A percentile compares a stretch with the other conserved stretches of the same genome.
phyloP scores from a whole-genome alignment of 768 basidiomycete species.

The Boletus rubescentipes region DNA sequence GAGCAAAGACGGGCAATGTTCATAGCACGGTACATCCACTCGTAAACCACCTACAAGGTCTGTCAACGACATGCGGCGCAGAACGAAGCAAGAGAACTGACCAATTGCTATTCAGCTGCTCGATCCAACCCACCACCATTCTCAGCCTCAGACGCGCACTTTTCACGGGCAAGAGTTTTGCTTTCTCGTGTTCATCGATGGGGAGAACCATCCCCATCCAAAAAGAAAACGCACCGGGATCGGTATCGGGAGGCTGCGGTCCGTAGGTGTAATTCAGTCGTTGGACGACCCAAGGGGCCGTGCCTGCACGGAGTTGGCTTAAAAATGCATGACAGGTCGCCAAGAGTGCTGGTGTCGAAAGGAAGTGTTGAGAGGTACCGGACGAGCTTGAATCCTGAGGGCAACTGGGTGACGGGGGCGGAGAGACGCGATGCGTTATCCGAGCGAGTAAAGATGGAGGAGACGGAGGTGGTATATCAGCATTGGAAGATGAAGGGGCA shows the following conservation, averaged over 20 bases:
- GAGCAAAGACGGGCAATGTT: slow-evolving; percentile 2
- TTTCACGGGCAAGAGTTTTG: slow-evolving; percentile 81
- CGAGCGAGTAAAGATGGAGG: slow-evolving; percentile 18
- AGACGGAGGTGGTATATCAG: slow-evolving; percentile 2
- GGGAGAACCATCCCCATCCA: slow-evolving; percentile 91
- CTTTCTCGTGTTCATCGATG: slow-evolving; percentile 87
- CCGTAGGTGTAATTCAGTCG: slow-evolving; percentile 79
- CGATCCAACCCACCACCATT: slow-evolving; percentile 94
- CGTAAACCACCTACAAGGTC: slow-evolving; percentile 66
- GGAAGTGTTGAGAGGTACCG: neutral
- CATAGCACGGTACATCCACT: slow-evolving; percentile 62
- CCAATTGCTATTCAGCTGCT: slow-evolving; percentile 64
- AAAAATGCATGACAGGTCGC: slow-evolving; percentile 60
- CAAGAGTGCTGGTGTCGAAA: slow-evolving; percentile 39
- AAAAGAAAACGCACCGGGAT: slow-evolving; percentile 74
- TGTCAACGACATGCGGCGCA: slow-evolving; percentile 16
- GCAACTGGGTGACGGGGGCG: neutral
- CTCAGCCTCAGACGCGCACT: slow-evolving; percentile 75
- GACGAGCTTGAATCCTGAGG: slow-evolving; percentile 6
- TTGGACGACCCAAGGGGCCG: slow-evolving; percentile 92
- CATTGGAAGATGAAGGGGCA: slow-evolving; percentile 9
- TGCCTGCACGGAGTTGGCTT: slow-evolving; percentile 59
- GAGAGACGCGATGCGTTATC: slow-evolving; percentile 12
- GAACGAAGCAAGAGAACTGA: slow-evolving; percentile 28
- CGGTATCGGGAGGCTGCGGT: slow-evolving; percentile 58